A percentile compares a stretch with the other conserved stretches of the same genome.
phyloP scores from a whole-genome alignment of 139 green algal genomes.

The Volvox africanus region DNA sequence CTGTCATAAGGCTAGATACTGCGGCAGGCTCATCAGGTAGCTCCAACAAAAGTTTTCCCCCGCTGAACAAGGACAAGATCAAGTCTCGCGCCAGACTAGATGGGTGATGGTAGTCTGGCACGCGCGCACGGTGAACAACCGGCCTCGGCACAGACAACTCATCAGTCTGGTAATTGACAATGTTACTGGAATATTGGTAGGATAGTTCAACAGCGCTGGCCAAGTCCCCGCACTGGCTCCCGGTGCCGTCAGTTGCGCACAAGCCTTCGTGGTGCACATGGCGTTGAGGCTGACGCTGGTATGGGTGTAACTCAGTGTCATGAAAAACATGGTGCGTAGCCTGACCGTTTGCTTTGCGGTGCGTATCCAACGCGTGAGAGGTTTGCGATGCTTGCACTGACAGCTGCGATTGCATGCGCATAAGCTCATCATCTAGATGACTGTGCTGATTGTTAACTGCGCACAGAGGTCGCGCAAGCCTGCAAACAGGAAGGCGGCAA shows the following conservation, averaged over 20 bases:
- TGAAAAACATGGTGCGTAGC: neutral
- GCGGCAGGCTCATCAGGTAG: slow-evolving; percentile 35
- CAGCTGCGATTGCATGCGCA: slow-evolving; percentile 18
- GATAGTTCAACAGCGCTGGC: slow-evolving; percentile 1
- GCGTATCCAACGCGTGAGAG: neutral
- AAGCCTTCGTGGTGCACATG: slow-evolving; percentile 11
- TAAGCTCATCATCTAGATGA: slow-evolving; percentile 39
- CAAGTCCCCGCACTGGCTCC: neutral
- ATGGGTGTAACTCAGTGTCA: neutral
- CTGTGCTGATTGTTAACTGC: slow-evolving; percentile 45
- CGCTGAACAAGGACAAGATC: neutral
- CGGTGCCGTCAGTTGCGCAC: neutral
- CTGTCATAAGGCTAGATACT: slow-evolving; percentile 29
- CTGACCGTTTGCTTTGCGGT: neutral
- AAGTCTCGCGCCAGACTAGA: neutral
- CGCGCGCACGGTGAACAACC: neutral
- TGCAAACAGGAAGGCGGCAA: neutral
- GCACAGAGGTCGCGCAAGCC: neutral
- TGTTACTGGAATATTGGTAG: slow-evolving; percentile 23
- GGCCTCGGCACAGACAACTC: neutral
- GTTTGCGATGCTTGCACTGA: neutral
- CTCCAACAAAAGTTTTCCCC: slow-evolving; percentile 37
- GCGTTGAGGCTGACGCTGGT: neutral
- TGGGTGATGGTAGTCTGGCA: neutral
- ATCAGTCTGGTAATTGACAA: slow-evolving; percentile 2